Evolutionary conservation across 495 filamentous ascomycete genomes (phyloP).

Genomic region (Bacidia rubella): DNA sequence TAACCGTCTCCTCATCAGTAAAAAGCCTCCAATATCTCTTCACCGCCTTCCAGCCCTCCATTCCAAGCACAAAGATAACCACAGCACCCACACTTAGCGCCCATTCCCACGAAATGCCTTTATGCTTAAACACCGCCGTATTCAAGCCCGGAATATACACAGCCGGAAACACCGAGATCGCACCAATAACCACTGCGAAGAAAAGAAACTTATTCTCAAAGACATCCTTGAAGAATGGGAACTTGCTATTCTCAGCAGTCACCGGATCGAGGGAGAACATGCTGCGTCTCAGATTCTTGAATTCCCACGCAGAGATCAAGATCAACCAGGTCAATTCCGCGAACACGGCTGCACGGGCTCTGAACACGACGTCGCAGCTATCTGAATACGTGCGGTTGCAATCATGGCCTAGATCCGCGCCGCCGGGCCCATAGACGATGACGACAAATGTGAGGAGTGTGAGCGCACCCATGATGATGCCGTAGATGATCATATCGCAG

Average conservation of each 20-base stretch:
- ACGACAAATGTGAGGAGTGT: constrained; percentile 56
- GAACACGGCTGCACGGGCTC: constrained; percentile 64
- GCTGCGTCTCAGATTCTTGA: constrained; percentile 55
- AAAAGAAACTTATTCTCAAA: constrained; percentile 64
- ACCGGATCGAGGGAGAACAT: constrained; percentile 54
- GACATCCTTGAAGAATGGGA: constrained; percentile 49
- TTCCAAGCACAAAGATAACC: constrained; percentile 7
- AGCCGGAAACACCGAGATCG: constrained; percentile 53
- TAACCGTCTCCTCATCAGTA: background rate
- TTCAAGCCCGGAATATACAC: constrained; percentile 64
- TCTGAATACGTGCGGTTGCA: constrained; percentile 49
- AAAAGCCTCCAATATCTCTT: background rate
- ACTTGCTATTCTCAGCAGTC: constrained; percentile 24
- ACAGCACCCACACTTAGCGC: constrained; percentile 14
- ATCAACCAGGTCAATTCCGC: constrained; percentile 62
- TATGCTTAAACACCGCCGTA: constrained; percentile 58
- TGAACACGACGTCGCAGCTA: constrained; percentile 51
- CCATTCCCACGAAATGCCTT: constrained; percentile 65
- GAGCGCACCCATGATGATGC: constrained; percentile 51
- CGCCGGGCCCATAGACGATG: constrained; percentile 50
- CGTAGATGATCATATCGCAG: constrained; percentile 62
- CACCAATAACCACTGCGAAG: constrained; percentile 55
- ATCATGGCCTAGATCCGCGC: constrained; percentile 44
- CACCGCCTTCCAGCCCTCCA: background rate
- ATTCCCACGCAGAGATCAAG: constrained; percentile 62